Conservation (phyloP, 495 filamentous ascomycete genomes). For the Podospora anserina region DNA sequence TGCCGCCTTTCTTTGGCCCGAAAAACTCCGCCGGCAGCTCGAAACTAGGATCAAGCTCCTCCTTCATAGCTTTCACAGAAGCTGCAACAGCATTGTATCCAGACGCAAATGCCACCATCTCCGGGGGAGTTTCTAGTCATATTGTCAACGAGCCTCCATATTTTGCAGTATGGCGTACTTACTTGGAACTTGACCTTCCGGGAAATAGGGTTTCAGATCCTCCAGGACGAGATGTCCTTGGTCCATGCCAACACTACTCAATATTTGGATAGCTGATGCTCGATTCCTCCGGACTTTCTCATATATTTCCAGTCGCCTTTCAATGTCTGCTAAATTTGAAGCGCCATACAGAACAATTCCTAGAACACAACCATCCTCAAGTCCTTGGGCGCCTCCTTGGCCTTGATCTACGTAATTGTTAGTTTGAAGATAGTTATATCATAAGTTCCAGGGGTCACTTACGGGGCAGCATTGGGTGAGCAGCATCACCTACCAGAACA, state of each 20-base stretch:
- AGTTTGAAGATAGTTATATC: slow-evolving; percentile 12
- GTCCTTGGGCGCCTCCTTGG: slow-evolving; percentile 46
- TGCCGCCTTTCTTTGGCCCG: too few species aligned
- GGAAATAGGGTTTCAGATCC: slow-evolving; percentile 19
- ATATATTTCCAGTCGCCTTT: slow-evolving; percentile 47
- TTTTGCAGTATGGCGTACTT: background rate
- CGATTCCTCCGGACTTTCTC: slow-evolving; percentile 48
- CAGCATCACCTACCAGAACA: slow-evolving; percentile 46
- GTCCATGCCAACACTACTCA: slow-evolving; percentile 31
- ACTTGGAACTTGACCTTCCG: slow-evolving; percentile 21
- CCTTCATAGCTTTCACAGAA: slow-evolving; percentile 17
- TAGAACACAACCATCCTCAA: slow-evolving; percentile 45
- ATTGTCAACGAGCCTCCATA: background rate
- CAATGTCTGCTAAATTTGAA: slow-evolving; percentile 29
- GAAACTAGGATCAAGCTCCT: slow-evolving; percentile 12
- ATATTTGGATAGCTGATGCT: slow-evolving; percentile 51
- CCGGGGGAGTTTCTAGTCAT: background rate
- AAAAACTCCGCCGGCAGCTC: slow-evolving; percentile 12
- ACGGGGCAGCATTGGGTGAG: slow-evolving; percentile 49
- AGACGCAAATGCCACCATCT: slow-evolving; percentile 23
- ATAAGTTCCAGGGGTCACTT: slow-evolving; percentile 6
- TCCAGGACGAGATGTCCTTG: slow-evolving; percentile 18
- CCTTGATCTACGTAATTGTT: slow-evolving; percentile 48
- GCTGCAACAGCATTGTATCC: slow-evolving; percentile 20
- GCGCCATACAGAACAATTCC: slow-evolving; percentile 32